These are phyloP conservation scores for Candida cerambycidarum DNA, from an alignment of 805 yeast genomes.

Conservation along the genomic window DNA sequence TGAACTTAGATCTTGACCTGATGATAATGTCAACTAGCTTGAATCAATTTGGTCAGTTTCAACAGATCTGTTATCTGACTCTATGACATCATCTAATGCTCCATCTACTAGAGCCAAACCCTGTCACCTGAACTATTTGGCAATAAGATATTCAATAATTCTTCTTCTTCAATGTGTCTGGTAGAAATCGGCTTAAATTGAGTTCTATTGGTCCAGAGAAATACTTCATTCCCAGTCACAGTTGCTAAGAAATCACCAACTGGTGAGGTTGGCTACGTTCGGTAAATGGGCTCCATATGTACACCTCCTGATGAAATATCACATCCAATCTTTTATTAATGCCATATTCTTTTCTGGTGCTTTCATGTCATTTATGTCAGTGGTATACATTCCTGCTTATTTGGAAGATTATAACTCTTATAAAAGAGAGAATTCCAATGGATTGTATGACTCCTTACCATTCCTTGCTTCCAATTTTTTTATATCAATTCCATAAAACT, in stretches of 20 bases:
- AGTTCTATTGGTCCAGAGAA: conserved; percentile 88
- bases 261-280: conserved; percentile 83
- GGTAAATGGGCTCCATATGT: conserved; percentile 85
- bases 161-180: conserved; percentile 72
- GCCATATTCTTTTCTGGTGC: conserved; percentile 46
- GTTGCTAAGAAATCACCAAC: conserved; percentile 90
- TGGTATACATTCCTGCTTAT: conserved; percentile 41
- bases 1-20: conserved; percentile 76
- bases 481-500: conserved; percentile 39
- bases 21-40: conserved; percentile 70
- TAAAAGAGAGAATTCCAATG: conserved; percentile 33
- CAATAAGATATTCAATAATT: conserved; percentile 59
- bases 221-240: conserved; percentile 84
- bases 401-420: conserved; percentile 32
- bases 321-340: conserved; percentile 55
- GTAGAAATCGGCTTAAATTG: conserved; percentile 78
- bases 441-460: conserved; percentile 38
- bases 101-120: conserved; percentile 74
- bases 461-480: conserved; percentile 35
- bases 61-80: conserved; percentile 38
- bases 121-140: conserved; percentile 83
- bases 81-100: conserved; percentile 52
- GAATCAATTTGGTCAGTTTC: conserved; percentile 60
- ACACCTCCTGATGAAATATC: conserved; percentile 97
- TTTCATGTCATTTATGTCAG: conserved; percentile 46